Evolutionary conservation across 2,329 filamentous ascomycete genomes (phyloP).

Genomic region (Dothidotthia symphoricarpi): DNA sequence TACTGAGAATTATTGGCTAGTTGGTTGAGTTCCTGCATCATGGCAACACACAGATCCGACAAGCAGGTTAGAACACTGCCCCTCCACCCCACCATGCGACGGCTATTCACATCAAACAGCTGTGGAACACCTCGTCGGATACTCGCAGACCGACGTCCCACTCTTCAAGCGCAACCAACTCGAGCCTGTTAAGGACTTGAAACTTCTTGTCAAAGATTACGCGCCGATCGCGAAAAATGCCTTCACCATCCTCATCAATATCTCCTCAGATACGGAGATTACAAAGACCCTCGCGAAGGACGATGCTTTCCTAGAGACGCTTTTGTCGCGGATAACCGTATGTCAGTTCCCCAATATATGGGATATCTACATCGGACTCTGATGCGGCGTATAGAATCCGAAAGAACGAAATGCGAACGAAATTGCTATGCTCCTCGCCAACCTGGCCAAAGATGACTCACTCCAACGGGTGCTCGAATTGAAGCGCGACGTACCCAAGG

Average conservation of each 20-base stretch:
- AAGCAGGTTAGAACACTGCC: constrained; percentile 60
- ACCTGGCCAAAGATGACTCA: constrained; percentile 77
- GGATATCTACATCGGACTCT: constrained; percentile 4
- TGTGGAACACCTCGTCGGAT: constrained; percentile 82
- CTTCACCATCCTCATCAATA: constrained; percentile 83
- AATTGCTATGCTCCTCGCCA: constrained; percentile 88
- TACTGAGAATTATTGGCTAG: constrained; percentile 46
- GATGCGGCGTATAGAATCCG: constrained; percentile 52
- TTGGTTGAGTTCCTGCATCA: constrained; percentile 91
- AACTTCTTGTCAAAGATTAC: constrained; percentile 81
- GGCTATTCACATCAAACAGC: constrained; percentile 51
- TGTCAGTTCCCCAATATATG: constrained; percentile 51
- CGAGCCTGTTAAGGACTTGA: constrained; percentile 80
- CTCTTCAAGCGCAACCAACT: constrained; percentile 83
- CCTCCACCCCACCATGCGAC: constrained; percentile 22
- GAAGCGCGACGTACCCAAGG: constrained; percentile 66
- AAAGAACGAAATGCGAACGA: constrained; percentile 81
- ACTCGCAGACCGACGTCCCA: constrained; percentile 68
- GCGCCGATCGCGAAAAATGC: constrained; percentile 90
- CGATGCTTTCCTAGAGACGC: constrained; percentile 72
- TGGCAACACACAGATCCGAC: constrained; percentile 85
- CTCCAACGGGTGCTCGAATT: constrained; percentile 67
- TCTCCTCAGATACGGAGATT: constrained; percentile 74
- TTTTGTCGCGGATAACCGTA: constrained; percentile 73
- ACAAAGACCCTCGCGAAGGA: constrained; percentile 72